Evolutionary conservation across 345 rosid genomes (phyloP), one percentile per base, ranked within the genome.

Genomic region (Salix arbutifolia): DNA sequence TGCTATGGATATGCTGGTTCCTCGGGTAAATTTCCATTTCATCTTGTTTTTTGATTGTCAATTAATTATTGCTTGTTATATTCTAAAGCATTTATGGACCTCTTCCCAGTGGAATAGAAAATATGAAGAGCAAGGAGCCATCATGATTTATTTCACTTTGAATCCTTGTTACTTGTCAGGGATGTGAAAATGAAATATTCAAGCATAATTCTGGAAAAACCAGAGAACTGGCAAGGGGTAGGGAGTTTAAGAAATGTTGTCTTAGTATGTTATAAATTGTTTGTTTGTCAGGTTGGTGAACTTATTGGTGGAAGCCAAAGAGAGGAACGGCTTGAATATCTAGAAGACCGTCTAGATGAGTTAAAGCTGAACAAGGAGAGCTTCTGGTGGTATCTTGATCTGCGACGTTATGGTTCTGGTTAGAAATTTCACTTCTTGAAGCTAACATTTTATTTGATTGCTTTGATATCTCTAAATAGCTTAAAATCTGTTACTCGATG

Each of bases 221-320:
- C 14, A 28, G 31, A 48, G 26, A 42, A 3, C 16, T 3, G n/a
- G n/a, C 19, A 9, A 28, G 25, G 50, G 25, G 16, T 18, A 68
- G 13, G 25, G 53, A 10, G 67, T 42, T 42, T 75, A 75, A 33
- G 8, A 40, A 25, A 25, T 37, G 38, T 14, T 44, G 23, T 61
- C 17, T n/a, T 14, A 6, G 37, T 11, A 48, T 48, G 19, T 16
- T 4, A 48, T 4, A 48, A 8, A 35, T 67, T 8, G 65, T 68
- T 75, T 72, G 35, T 72, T 62, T 74, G 40, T 72, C 81, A 93
- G 98, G 74, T 96, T 73, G 99, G 99, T 69, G 99, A 93, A 84
- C 96, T 93, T 76, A 90, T 96, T 52, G 99, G 98, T 83, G 99
- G 98, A 86, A 96, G 99, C 87, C 99, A 93, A 83, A 93, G 99